Evolutionary conservation across 225 moss, liverwort and hornwort species (phyloP), one percentile per base, ranked within the genome.

Genomic region (Lunularia cruciata): DNA sequence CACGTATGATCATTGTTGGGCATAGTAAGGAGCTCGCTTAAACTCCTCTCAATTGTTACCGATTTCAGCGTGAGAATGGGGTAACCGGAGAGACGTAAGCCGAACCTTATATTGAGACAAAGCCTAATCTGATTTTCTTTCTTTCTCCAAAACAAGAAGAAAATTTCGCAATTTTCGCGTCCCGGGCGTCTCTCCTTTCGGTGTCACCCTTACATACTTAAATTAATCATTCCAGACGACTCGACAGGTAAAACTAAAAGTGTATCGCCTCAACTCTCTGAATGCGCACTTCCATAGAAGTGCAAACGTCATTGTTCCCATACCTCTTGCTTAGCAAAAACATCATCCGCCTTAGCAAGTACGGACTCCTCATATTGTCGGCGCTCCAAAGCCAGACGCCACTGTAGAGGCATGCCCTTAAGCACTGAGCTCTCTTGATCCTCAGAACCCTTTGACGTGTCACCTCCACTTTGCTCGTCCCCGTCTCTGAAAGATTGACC

Each of bases 251-350:
- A n/a, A n/a, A n/a, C n/a, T n/a, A n/a, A n/a, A n/a, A n/a, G n/a
- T n/a, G n/a, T n/a, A n/a, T n/a, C n/a, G n/a, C n/a, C n/a, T n/a
- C n/a, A n/a, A n/a, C n/a, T n/a, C n/a, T n/a, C n/a, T n/a, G n/a
- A n/a, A n/a, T n/a, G n/a, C n/a, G 16, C 3, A 43, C 1, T 43
- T 43, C 43, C 11, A 1, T 43, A 43, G 40, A 18, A 16, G 40
- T 9, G 36, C 61, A 28, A 42, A 1, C 6, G 1, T 25, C 35
- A 15, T 2, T 27, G 8, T 12, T 46, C 39, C 28, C 13, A 46
- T 61, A 82, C 82, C 82, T 82, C 82, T 46, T 82, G 82, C 72
- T 72, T 82, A 30, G 75, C 57, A 37, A 64, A 55, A 47, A 78
- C 73, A 9, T 82, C 78, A 28, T 82, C 82, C 43, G 82, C 82